These are phyloP conservation scores for Xylaria sp. DNA, from an alignment of 2,329 filamentous ascomycete species.

Conservation along the genomic window DNA sequence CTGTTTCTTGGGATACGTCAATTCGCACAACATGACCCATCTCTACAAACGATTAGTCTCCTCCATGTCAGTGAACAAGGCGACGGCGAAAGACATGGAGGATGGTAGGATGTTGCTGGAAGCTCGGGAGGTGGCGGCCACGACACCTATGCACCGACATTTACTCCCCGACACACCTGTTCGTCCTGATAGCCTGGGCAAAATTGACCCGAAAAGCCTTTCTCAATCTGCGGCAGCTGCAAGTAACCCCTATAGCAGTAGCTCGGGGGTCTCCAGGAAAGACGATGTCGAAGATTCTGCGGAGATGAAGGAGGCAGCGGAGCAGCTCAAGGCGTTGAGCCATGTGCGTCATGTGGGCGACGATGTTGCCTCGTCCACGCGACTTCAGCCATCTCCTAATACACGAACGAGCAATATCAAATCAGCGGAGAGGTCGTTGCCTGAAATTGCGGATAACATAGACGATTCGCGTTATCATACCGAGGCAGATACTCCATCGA, in stretches of 20 bases:
- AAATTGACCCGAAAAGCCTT: constrained; percentile 25
- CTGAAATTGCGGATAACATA: constrained; percentile 36
- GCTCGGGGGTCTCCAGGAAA: constrained; percentile 35
- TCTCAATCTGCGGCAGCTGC: constrained; percentile 25
- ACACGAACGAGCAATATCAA: constrained; percentile 30
- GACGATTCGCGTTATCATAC: constrained; percentile 37
- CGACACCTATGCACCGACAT: constrained; percentile 32
- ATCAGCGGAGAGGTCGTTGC: constrained; percentile 40
- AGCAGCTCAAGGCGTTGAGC: constrained; percentile 61
- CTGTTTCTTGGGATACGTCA: constrained; percentile 60
- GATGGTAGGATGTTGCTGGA: constrained; percentile 54
- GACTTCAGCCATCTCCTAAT: constrained; percentile 22
- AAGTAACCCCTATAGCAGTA: constrained; percentile 22
- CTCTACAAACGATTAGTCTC: constrained; percentile 56
- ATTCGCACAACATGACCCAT: constrained; percentile 61
- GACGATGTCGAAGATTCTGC: constrained; percentile 57
- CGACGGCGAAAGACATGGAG: constrained; percentile 49
- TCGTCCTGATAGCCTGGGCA: constrained; percentile 25
- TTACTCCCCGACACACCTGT: constrained; percentile 31
- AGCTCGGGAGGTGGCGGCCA: constrained; percentile 41
- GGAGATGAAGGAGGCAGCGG: constrained; percentile 64
- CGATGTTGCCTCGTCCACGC: constrained; percentile 31
- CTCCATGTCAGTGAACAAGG: constrained; percentile 39
- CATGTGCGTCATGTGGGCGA: constrained; percentile 54
- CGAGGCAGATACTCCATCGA: constrained; percentile 34